These are phyloP conservation scores for Microbotryum silenes-acaulis DNA, from an alignment of 1,284 basidiomycete species.

Conservation along the genomic window DNA sequence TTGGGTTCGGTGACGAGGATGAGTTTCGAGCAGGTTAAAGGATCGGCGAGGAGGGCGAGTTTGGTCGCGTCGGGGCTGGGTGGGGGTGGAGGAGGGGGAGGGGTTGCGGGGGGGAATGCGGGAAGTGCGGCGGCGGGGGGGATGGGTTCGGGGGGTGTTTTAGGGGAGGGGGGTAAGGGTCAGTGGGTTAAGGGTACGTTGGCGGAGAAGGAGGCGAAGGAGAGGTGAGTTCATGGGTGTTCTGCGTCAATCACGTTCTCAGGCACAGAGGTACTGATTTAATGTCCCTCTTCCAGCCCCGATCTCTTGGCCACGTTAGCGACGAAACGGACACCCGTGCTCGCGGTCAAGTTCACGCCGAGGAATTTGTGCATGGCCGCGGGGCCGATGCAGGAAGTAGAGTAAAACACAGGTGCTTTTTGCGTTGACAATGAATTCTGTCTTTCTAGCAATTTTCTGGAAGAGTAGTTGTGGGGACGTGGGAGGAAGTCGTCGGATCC, in stretches of 20 bases:
- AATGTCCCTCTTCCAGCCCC: conserved; percentile 48
- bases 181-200: background rate
- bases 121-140: background rate
- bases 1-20: conserved; percentile 28
- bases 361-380: conserved; percentile 87
- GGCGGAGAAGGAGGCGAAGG: conserved; percentile 6
- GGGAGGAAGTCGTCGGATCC: too few relatives aligned
- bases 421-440: too few relatives aligned
- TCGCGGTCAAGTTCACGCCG: conserved; percentile 86
- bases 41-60: background rate
- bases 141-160: background rate
- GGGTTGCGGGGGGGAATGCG: background rate
- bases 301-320: conserved; percentile 85
- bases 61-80: background rate
- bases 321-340: conserved; percentile 89
- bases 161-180: too few relatives aligned
- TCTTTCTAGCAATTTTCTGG: too few relatives aligned
- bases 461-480: too few relatives aligned
- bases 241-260: background rate
- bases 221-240: background rate
- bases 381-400: conserved; percentile 44
- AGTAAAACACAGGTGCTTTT: background rate
- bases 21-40: background rate
- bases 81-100: background rate
- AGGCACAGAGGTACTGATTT: conserved; percentile 3